Percentiles rank a stretch among this genome's conserved stretches.
phyloP scores from a whole-genome alignment of 2,329 filamentous ascomycete species.

The Clarireedia sp. region DNA sequence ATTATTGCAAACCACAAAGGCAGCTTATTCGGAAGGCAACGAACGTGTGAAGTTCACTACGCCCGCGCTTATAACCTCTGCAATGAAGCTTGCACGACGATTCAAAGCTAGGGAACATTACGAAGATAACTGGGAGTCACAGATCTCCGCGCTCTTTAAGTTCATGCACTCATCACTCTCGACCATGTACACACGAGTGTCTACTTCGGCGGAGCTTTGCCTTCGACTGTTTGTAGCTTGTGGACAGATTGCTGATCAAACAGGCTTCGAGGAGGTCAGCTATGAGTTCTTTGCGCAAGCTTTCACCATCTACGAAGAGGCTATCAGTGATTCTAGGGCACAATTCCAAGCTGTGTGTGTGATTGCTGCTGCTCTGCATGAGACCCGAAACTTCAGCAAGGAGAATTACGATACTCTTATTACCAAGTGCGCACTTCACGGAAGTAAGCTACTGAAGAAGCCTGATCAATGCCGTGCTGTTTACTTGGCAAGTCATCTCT shows the following conservation, averaged over 20 bases:
- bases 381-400: slow-evolving; percentile 82
- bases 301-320: slow-evolving; percentile 96
- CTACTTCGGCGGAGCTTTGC: slow-evolving; percentile 76
- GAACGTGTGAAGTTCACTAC: slow-evolving; percentile 95
- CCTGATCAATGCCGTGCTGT: slow-evolving; percentile 96
- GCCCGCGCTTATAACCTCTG: slow-evolving; percentile 81
- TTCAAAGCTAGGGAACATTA: slow-evolving; percentile 89
- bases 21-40: slow-evolving; percentile 83
- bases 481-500: slow-evolving; percentile 91
- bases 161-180: slow-evolving; percentile 89
- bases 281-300: slow-evolving; percentile 99
- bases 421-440: slow-evolving; percentile 93
- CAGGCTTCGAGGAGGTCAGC: slow-evolving; percentile 86
- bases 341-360: slow-evolving; percentile 98
- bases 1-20: slow-evolving; percentile 78
- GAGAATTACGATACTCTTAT: slow-evolving; percentile 99
- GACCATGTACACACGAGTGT: slow-evolving; percentile 76
- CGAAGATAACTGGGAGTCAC: slow-evolving; percentile 64
- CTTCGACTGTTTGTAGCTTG: slow-evolving; percentile 85
- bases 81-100: slow-evolving; percentile 78
- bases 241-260: slow-evolving; percentile 87
- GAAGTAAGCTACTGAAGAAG: slow-evolving; percentile 94
- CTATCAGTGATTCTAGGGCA: slow-evolving; percentile 87
- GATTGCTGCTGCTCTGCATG: slow-evolving; percentile 81
- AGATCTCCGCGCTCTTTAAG: slow-evolving; percentile 80